Evolutionary conservation across 2,329 filamentous ascomycete genomes (phyloP).

Genomic region (Zymoseptoria pseudotritici): DNA sequence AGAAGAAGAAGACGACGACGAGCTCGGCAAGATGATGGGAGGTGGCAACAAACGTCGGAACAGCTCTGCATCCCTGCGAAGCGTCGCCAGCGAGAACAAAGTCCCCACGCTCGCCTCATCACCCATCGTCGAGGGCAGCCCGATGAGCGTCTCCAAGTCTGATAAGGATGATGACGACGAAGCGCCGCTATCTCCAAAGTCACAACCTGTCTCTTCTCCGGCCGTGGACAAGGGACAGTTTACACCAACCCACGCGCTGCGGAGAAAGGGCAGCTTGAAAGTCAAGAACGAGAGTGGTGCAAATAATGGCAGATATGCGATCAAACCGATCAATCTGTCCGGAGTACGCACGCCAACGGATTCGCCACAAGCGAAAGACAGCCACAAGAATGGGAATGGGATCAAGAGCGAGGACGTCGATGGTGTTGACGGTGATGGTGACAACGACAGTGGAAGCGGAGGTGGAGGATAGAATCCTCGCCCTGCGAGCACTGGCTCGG

Average conservation of each 20-base stretch:
- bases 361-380: not conserved
- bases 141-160: constrained; percentile 4
- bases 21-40: constrained; percentile 69
- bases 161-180: constrained; percentile 5
- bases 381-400: not conserved
- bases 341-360: constrained; percentile 1
- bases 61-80: constrained; percentile 23
- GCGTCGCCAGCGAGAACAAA: constrained; percentile 5
- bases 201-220: constrained; percentile 8
- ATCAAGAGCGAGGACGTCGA: constrained; percentile 7
- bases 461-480: not conserved
- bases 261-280: constrained; percentile 38
- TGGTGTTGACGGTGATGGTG: not conserved
- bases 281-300: constrained; percentile 36
- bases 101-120: not conserved
- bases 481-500: not conserved
- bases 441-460: not conserved
- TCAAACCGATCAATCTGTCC: constrained; percentile 19
- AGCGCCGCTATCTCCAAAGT: not conserved
- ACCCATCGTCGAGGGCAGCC: not conserved
- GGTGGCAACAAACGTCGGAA: constrained; percentile 37
- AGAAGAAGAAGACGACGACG: constrained; percentile 90
- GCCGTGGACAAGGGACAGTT: not conserved
- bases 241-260: constrained; percentile 24
- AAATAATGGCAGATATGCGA: constrained; percentile 21